Conservation (phyloP, 805 yeast species). For the Saccharomycopsis amapae region DNA sequence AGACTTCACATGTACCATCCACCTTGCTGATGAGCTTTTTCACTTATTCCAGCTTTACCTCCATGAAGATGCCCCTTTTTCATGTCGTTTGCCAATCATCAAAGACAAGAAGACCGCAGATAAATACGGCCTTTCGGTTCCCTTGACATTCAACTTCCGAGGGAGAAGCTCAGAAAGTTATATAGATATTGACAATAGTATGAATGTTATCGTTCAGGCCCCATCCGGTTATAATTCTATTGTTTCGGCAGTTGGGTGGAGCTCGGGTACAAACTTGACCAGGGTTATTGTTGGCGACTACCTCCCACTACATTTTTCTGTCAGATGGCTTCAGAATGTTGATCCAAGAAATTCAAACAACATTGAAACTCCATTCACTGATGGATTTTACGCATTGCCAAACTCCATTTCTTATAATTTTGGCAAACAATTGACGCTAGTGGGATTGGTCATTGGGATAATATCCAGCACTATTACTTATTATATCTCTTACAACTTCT, state of each 20-base stretch:
- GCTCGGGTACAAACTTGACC: conserved; percentile 54
- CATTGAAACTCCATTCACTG: conserved; percentile 5
- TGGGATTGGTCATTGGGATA: conserved; percentile 2
- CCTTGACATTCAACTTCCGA: conserved; percentile 55
- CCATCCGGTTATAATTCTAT: conserved; percentile 33
- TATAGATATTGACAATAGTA: conserved; percentile 52
- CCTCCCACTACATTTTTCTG: conserved; percentile 49
- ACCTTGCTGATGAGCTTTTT: conserved; percentile 54
- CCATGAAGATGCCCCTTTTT: conserved; percentile 71
- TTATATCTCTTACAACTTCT: conserved; percentile 6
- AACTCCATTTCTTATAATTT: conserved; percentile 4
- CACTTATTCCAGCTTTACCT: conserved; percentile 70
- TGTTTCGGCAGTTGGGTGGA: conserved; percentile 50
- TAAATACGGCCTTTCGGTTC: conserved; percentile 31
- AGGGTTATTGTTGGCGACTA: conserved; percentile 60
- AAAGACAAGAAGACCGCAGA: conserved; percentile 18
- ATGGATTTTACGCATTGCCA: conserved; percentile 11
- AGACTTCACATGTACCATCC: conserved; percentile 52
- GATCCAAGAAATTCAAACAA: background rate
- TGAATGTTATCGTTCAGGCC: conserved; percentile 46
- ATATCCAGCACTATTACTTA: conserved; percentile 6
- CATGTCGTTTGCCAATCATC: conserved; percentile 55
- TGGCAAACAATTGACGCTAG: background rate
- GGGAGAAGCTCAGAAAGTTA: conserved; percentile 64
- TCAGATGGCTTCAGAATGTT: conserved; percentile 41